Conservation (phyloP, 495 filamentous ascomycete species). For the Aspergillus haitiensis region DNA sequence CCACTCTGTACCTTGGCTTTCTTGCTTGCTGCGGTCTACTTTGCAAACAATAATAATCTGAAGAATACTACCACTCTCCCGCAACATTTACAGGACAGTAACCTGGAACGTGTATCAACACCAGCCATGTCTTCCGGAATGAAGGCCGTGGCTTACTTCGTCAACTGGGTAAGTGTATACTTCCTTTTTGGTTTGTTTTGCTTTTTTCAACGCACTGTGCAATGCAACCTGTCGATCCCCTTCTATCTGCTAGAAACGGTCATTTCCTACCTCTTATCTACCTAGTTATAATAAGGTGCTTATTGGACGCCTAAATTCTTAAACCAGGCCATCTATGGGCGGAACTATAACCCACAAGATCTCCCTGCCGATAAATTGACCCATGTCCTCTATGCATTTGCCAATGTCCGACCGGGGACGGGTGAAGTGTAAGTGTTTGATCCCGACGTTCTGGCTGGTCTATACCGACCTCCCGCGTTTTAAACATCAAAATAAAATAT, state of each 20-base stretch:
- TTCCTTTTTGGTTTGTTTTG: constrained; percentile 7
- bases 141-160: constrained; percentile 55
- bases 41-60: constrained; percentile 23
- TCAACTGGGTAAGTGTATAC: constrained; percentile 54
- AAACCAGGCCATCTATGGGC: constrained; percentile 77
- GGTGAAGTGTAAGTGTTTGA: constrained; percentile 67
- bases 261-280: no score
- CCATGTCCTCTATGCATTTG: constrained; percentile 90
- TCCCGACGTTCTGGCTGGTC: background rate
- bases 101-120: constrained; percentile 12
- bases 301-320: background rate
- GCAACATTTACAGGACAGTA: constrained; percentile 11
- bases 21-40: constrained; percentile 20
- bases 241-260: no score
- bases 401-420: constrained; percentile 69
- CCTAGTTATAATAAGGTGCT: background rate
- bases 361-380: constrained; percentile 85
- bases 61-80: constrained; percentile 19
- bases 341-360: constrained; percentile 83
- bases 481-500: no score
- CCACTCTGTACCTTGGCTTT: constrained; percentile 13
- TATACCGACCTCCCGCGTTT: no score
- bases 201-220: background rate
- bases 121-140: constrained; percentile 36
- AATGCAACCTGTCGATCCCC: background rate